Percentiles rank a stretch among this genome's conserved stretches.
These are phyloP conservation scores for Begonia loranthoides DNA, from an alignment of 306 rosid genomes.

Conservation along the genomic window DNA sequence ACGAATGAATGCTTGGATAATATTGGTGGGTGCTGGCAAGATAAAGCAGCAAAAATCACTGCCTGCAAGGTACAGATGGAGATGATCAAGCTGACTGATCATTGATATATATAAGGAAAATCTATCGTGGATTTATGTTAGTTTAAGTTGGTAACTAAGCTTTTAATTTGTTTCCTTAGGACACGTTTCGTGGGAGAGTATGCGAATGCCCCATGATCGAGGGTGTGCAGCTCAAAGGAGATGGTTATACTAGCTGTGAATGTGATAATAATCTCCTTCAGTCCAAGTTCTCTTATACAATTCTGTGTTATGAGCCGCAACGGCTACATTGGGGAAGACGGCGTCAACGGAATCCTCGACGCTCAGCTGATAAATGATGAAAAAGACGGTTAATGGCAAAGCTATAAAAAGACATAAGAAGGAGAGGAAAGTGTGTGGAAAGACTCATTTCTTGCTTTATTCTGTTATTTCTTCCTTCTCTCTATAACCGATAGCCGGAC, in stretches of 20 bases:
- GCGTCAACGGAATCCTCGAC: too few relatives aligned
- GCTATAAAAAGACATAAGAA: too few relatives aligned
- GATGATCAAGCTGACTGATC: conserved; percentile 9
- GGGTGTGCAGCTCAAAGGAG: conserved; percentile 98
- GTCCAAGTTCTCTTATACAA: neutral
- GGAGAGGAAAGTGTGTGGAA: too few relatives aligned
- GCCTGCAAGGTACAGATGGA: conserved; percentile 72
- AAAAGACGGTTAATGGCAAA: neutral
- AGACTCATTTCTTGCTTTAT: too few relatives aligned
- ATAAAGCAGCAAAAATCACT: conserved; percentile 68
- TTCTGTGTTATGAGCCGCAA: too few relatives aligned
- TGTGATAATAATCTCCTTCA: conserved; percentile 25
- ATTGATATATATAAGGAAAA: neutral
- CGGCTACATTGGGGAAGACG: too few relatives aligned
- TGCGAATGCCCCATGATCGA: conserved; percentile 89
- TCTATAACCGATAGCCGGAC: too few relatives aligned
- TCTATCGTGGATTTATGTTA: conserved; percentile 1
- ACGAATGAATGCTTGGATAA: conserved; percentile 88
- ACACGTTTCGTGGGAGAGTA: conserved; percentile 94
- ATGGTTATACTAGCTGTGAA: conserved; percentile 80
- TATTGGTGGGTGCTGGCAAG: conserved; percentile 91
- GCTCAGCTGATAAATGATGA: neutral
- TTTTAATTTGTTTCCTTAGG: conserved; percentile 34
- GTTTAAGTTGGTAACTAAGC: conserved; percentile 7
- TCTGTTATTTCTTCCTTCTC: too few relatives aligned